phyloP scores from a whole-genome alignment of 192 early-diverging fungal genomes.

The Kickxella alabastrina region DNA sequence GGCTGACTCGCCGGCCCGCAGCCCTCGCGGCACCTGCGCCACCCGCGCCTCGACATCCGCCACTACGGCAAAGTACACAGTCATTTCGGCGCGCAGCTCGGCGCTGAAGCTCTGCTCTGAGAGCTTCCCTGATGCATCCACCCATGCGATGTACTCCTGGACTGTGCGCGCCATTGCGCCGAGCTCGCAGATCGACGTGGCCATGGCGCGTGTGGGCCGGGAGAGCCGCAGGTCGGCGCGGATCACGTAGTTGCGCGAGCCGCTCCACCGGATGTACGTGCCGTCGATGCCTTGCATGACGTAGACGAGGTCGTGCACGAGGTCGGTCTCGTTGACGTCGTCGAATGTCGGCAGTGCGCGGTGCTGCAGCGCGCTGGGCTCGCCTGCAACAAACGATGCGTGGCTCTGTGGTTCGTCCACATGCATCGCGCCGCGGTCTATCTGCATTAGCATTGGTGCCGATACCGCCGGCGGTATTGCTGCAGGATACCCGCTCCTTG shows the following conservation, averaged over 20 bases:
- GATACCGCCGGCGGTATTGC: too few relatives aligned
- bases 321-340: conserved; percentile 56
- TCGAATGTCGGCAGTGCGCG: conserved; percentile 33
- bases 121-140: conserved; percentile 18
- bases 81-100: conserved; percentile 73
- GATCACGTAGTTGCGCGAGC: conserved; percentile 52
- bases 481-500: too few relatives aligned
- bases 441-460: too few relatives aligned
- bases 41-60: conserved; percentile 80
- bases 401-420: conserved; percentile 4
- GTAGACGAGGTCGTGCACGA: conserved; percentile 84
- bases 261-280: conserved; percentile 67
- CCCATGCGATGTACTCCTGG: conserved; percentile 52
- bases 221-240: conserved; percentile 51
- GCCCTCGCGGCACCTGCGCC: conserved; percentile 44
- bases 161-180: conserved; percentile 74
- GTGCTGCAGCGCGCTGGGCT: conserved; percentile 6
- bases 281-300: conserved; percentile 95
- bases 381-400: neutral
- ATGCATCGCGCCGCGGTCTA: neutral
- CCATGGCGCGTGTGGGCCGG: conserved; percentile 62
- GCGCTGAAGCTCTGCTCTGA: conserved; percentile 73
- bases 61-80: conserved; percentile 81
- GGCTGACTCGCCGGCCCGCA: conserved; percentile 45
- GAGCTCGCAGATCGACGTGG: conserved; percentile 67